Evolutionary conservation across 768 basidiomycete genomes (phyloP).

Genomic region (Tremella yokohamensis): DNA sequence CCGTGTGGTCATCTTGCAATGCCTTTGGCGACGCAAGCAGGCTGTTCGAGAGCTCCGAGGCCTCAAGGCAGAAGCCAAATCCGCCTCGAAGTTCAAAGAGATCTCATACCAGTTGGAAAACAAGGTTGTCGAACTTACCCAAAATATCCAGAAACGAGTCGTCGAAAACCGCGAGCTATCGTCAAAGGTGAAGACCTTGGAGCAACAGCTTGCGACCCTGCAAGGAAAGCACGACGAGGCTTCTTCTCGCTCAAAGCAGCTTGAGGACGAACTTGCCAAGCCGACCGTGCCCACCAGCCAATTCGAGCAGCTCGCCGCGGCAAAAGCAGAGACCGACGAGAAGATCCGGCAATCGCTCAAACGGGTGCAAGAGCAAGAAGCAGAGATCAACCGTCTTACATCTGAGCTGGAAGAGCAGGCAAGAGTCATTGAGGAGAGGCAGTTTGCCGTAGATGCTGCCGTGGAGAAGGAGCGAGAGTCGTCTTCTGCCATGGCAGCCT

Average conservation of each 20-base stretch:
- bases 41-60: slow-evolving; percentile 80
- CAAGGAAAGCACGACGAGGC: slow-evolving; percentile 81
- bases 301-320: slow-evolving; percentile 67
- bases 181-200: slow-evolving; percentile 68
- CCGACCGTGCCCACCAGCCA: slow-evolving; percentile 69
- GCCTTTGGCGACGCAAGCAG: slow-evolving; percentile 80
- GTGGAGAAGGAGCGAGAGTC: slow-evolving; percentile 67
- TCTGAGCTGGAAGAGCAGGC: slow-evolving; percentile 72
- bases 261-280: slow-evolving; percentile 65
- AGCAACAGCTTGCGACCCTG: slow-evolving; percentile 82
- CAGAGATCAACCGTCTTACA: slow-evolving; percentile 72
- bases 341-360: slow-evolving; percentile 72
- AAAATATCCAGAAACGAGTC: slow-evolving; percentile 81
- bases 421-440: slow-evolving; percentile 68
- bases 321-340: slow-evolving; percentile 75
- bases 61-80: slow-evolving; percentile 86
- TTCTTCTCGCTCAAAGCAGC: slow-evolving; percentile 67
- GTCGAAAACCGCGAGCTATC: slow-evolving; percentile 86
- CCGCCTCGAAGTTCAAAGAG: slow-evolving; percentile 94
- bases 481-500: slow-evolving; percentile 74
- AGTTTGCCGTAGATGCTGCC: slow-evolving; percentile 62
- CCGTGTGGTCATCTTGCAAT: slow-evolving; percentile 79
- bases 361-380: slow-evolving; percentile 77
- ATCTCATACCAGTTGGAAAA: slow-evolving; percentile 97
- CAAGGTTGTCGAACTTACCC: slow-evolving; percentile 98